Evolutionary conservation across 345 rosid genomes (phyloP), one percentile per base, ranked within the genome.

Genomic region (Carallia pectinifolia): DNA sequence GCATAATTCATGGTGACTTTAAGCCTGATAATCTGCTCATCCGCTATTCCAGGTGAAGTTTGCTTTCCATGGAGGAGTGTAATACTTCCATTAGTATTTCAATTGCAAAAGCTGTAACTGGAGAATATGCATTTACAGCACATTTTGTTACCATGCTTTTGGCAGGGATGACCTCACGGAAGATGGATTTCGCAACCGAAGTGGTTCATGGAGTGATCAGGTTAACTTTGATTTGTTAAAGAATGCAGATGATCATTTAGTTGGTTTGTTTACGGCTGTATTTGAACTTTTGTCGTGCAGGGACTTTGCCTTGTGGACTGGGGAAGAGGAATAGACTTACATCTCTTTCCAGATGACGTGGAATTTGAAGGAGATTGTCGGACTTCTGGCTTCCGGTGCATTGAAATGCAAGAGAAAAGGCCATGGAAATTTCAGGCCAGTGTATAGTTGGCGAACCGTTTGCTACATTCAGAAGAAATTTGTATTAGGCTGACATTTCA

Each of bases 271-370:
- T 63, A 12, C 31, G 38, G 27, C 38, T 30, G 55, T 64, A 55
- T 61, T 74, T 58, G 65, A 17, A 33, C 15, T 61, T 69, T 53
- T 29, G 12, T 77, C 19, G 6, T 65, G 74, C 81, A 91, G 98
- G 97, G 98, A 77, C 97, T 94, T 8, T 91, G 95, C 83, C 93
- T 94, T 65, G 91, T 94, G 50, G 98, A 94, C 74, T 94, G 96
- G 97, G 98, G 98, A 30, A 87, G 89, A 81, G 97, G 93, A 60
- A 91, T 94, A 81, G 97, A 94, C 82, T 76, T 89, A 78, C 83
- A 76, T 68, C 89, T 90, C 62, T 94, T 94, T 77, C 87, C 95
- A 7, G 81, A 82, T n/a, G 78, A 77, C 74, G 74, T 71, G 15
- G 71, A 81, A 68, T 94, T 88, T 71, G 77, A 69, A 40, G 97